Base-by-base conservation (phyloP, 768 basidiomycete genomes). In the Suillus weaverae region DNA sequence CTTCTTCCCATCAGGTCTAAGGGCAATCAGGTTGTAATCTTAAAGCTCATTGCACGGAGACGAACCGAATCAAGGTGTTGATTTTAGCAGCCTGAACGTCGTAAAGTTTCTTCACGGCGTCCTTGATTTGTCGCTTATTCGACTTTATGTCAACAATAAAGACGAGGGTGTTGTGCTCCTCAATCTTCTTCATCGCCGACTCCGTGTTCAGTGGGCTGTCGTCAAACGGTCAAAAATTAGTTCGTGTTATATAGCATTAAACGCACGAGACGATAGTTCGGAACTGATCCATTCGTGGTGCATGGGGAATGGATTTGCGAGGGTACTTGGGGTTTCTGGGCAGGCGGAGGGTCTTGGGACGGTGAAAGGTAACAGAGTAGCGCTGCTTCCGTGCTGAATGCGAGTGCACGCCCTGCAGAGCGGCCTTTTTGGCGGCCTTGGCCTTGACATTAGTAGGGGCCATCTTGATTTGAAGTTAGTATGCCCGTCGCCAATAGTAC, bases 71-170 rank as follows among this genome's bases (percentile, higher is more conserved):
- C 76, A 99, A 88, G 60, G 97, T 99, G 88, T 98, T 99, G 77
- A 99, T 85, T 82, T 97, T 97, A 50, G 90, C 90, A 11, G 95
- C 92, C 80, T 96, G 88, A 61, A 99, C 96, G 74, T 97, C 96
- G 80, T 98, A 99, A 72, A 99, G 80, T 87, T 97, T 97, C 89
- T 98, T 98, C 72, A 99, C 95, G 2, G 97, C 97, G 72, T 98
- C 94, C 88, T 95, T 97, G 84, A 99, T 99, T 81, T 99, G 95
- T 55, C 95, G 89, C 87, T 99, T 99, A 89, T 97, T 99, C 70
- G 94, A 83, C 77, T 88, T 89, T 79, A 98, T 74, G 79, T 98
- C 96, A 61, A 97, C 95, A 66, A 99, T 90, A 85, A 99, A 99
- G 66, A 99, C 97, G 64, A 99, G 87, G 38, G 97, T 99, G 81